Evolutionary conservation across 2,329 filamentous ascomycete species (phyloP).

Genomic region (Fusarium tupiense): DNA sequence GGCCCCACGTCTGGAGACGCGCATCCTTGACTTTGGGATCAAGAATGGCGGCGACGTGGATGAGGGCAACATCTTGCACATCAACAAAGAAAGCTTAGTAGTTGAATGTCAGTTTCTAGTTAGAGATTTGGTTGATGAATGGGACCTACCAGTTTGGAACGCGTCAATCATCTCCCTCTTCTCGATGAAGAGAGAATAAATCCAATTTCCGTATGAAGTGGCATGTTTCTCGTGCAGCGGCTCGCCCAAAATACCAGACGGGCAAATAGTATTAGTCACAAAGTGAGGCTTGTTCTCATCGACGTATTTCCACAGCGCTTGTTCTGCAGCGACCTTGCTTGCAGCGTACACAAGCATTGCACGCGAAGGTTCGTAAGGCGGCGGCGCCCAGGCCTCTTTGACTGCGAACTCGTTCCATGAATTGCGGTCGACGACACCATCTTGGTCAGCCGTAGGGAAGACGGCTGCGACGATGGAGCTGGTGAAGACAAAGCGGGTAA

Average conservation of each 20-base stretch:
- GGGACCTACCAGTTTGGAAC: not conserved
- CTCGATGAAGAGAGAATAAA: not conserved
- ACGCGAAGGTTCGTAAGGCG: slow-evolving; percentile 34
- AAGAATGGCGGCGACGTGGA: slow-evolving; percentile 10
- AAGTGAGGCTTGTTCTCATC: slow-evolving; percentile 41
- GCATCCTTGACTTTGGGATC: slow-evolving; percentile 9
- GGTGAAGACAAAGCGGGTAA: slow-evolving; percentile 49
- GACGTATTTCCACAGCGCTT: slow-evolving; percentile 44
- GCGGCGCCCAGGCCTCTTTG: slow-evolving; percentile 45
- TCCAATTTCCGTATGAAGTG: not conserved
- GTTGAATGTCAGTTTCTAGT: accelerated
- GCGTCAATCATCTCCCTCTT: not conserved
- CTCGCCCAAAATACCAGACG: slow-evolving; percentile 19
- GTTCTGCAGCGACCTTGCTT: slow-evolving; percentile 47
- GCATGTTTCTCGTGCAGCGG: slow-evolving; percentile 33
- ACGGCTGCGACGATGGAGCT: slow-evolving; percentile 34
- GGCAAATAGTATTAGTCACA: slow-evolving; percentile 36
- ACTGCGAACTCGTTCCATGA: slow-evolving; percentile 16
- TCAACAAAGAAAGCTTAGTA: not conserved
- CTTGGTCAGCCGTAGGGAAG: not conserved
- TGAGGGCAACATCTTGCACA: slow-evolving; percentile 10
- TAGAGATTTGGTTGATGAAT: accelerated
- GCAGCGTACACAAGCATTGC: slow-evolving; percentile 41
- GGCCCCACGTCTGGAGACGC: slow-evolving; percentile 13
- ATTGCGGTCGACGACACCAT: not conserved